Evolutionary conservation across 495 filamentous ascomycete species (phyloP).

Genomic region (Neurospora sp.): DNA sequence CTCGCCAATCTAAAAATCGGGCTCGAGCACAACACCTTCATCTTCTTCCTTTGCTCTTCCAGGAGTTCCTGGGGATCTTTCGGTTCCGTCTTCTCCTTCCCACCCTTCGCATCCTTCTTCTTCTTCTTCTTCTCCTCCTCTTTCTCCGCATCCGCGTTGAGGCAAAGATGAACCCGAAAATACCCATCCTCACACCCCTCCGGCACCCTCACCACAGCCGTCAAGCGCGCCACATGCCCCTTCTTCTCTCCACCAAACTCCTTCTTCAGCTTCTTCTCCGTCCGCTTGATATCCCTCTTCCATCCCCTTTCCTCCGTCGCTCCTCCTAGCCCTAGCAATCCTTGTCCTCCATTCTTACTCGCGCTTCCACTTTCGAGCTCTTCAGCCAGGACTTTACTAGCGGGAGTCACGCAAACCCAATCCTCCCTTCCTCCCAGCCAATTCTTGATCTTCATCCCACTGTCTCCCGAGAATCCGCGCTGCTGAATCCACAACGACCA

Average conservation of each 20-base stretch:
- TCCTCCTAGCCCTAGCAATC: neutral
- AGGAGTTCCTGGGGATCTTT: fast-evolving
- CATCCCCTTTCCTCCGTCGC: constrained; percentile 42
- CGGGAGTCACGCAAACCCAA: constrained; percentile 59
- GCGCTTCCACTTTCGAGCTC: constrained; percentile 36
- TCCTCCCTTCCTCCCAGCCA: constrained; percentile 41
- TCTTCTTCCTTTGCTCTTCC: neutral
- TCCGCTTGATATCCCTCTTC: constrained; percentile 56
- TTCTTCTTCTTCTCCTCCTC: neutral
- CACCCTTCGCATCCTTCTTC: neutral
- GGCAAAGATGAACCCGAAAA: constrained; percentile 52
- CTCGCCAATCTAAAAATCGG: constrained; percentile 57
- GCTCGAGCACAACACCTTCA: constrained; percentile 50
- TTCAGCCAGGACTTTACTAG: constrained; percentile 29
- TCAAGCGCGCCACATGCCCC: constrained; percentile 47
- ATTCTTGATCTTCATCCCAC: constrained; percentile 55
- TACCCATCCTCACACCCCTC: constrained; percentile 55
- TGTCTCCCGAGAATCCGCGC: constrained; percentile 57
- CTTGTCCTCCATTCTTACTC: neutral
- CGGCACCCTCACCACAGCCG: constrained; percentile 52
- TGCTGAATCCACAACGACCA: constrained; percentile 56
- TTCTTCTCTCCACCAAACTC: constrained; percentile 30
- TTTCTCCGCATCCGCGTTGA: constrained; percentile 28
- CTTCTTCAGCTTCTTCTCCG: constrained; percentile 38
- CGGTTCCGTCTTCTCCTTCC: neutral